Evolutionary conservation across 768 basidiomycete species (phyloP).

Genomic region (Cubamyces sp.): DNA sequence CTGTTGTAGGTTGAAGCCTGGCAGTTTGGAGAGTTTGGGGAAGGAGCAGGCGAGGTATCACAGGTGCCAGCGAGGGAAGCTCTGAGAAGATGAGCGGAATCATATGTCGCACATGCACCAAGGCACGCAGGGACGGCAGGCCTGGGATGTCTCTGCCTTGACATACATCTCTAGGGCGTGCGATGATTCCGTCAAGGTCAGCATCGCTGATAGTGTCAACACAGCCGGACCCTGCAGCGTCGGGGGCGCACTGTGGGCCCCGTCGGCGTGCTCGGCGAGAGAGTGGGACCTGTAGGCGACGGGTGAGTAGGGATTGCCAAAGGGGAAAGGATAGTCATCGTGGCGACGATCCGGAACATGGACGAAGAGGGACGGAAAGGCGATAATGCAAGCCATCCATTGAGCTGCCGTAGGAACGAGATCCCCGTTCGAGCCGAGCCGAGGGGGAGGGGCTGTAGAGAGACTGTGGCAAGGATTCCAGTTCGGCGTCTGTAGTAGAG

Average conservation of each 20-base stretch:
- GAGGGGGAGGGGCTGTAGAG: slow-evolving; percentile 3
- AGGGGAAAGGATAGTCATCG: background rate
- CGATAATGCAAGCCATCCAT: background rate
- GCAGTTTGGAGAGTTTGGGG: too few species aligned
- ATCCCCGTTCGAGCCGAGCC: background rate
- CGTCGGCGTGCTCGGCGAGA: slow-evolving; percentile 14
- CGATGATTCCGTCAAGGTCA: background rate
- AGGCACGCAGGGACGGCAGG: slow-evolving; percentile 6
- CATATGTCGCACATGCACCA: slow-evolving; percentile 13
- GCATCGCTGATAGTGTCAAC: background rate
- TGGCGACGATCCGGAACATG: slow-evolving; percentile 13
- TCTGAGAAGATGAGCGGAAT: slow-evolving; percentile 6
- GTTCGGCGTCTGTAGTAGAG: slow-evolving; percentile 6
- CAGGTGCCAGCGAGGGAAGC: background rate
- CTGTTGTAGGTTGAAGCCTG: background rate
- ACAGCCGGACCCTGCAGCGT: background rate
- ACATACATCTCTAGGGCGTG: background rate
- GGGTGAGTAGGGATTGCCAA: slow-evolving; percentile 9
- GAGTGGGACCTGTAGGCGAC: background rate
- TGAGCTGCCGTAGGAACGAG: background rate
- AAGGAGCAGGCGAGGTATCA: background rate
- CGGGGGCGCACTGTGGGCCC: background rate
- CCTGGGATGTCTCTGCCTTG: background rate
- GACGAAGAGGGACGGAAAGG: slow-evolving; percentile 10
- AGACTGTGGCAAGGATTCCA: slow-evolving; percentile 14